Conservation (phyloP, 495 filamentous ascomycete species). For the Podospora pseudopauciseta region DNA sequence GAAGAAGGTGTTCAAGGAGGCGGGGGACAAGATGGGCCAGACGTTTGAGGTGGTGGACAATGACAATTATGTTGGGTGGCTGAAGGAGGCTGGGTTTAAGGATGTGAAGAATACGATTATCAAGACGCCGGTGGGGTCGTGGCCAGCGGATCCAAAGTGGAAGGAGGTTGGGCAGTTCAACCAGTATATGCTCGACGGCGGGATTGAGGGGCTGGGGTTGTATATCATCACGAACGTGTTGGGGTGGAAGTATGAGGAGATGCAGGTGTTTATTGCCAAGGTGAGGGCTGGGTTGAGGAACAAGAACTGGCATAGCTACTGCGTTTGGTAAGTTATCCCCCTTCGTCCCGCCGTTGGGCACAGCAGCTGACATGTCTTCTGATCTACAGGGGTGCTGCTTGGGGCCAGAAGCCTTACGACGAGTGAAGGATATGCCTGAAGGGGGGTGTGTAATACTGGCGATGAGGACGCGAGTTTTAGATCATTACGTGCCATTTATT, state of each 20-base stretch:
- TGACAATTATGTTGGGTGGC: conserved; percentile 48
- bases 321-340: conserved; percentile 24
- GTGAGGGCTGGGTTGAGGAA: conserved; percentile 35
- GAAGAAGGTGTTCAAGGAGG: conserved; percentile 32
- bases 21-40: conserved; percentile 19
- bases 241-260: conserved; percentile 35
- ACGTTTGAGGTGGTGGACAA: conserved; percentile 22
- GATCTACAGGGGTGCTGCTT: conserved; percentile 14
- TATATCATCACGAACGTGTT: conserved; percentile 29
- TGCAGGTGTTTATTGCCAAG: conserved; percentile 34
- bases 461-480: background rate
- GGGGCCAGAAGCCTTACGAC: conserved; percentile 35
- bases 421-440: background rate
- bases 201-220: conserved; percentile 36
- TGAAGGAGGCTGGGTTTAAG: conserved; percentile 54
- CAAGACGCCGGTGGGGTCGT: conserved; percentile 46
- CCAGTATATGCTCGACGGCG: conserved; percentile 25
- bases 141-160: conserved; percentile 47
- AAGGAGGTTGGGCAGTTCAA: conserved; percentile 47
- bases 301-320: conserved; percentile 27
- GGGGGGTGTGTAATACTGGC: background rate
- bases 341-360: background rate
- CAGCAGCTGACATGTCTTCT: background rate
- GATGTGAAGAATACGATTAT: background rate
- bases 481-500: background rate